Base-by-base conservation (phyloP, 2,329 filamentous ascomycete genomes). In the Nothomitra cinnamomea region DNA sequence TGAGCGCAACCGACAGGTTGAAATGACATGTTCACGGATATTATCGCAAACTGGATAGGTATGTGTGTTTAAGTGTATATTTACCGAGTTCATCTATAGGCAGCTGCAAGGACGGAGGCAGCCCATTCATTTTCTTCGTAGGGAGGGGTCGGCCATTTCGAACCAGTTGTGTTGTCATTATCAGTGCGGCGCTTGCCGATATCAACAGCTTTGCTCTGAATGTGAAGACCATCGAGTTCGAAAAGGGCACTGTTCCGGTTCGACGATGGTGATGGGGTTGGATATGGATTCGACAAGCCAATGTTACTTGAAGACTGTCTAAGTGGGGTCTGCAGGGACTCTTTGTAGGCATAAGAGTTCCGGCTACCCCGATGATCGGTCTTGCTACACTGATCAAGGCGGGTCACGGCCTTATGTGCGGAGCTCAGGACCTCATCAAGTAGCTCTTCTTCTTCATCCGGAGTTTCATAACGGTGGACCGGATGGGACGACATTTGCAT, bases 71-170 rank as follows among this genome's bases (percentile, higher is more conserved):
- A 49, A 32, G 28, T 5, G 32, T 49, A 19, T 32, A 19, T 49
- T 6, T 49, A 32, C n/a, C 19, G 45, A 32, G 25, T 10, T 49
- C 45, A 49, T 17, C 45, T 49, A n/a, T 28, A 49, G 3, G 45
- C 45, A 10, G 28, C 28, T 17, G 45, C 45, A 17, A 49, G 45
- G 4, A 49, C 85, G 42, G 85, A 83, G 7, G 84, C 80, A 17
- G 84, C 87, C 90, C 89, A 96, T 65, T 95, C 89, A 58, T 82
- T 82, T 61, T 94, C 89, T 63, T 95, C 89, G 60, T 95, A 95
- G 2, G 92, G 90, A 21, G 92, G 92, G 15, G 92, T 96, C 2
- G 89, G 90, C 84, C 89, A 95, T 69, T 95, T 92, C 40, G 80
- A 75, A 53, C 74, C 45, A n/a, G 41, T 64, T 35, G 64, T 68